phyloP scores from a whole-genome alignment of 768 basidiomycete genomes.

The Strobilomyces confusus region DNA sequence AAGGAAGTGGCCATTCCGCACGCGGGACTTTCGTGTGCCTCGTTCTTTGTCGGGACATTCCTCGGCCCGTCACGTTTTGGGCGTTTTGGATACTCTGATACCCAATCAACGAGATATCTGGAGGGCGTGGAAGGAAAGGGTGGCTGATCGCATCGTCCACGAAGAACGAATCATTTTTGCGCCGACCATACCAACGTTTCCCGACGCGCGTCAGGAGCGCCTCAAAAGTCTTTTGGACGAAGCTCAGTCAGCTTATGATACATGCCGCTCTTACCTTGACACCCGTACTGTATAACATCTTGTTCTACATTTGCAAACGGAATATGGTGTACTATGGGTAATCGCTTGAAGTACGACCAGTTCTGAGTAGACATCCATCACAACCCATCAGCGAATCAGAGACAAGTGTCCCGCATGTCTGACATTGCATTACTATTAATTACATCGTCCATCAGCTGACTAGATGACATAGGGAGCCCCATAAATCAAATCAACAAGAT shows the following conservation, averaged over 20 bases:
- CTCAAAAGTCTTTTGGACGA: conserved; percentile 12
- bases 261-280: neutral
- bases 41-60: conserved; percentile 11
- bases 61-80: conserved; percentile 12
- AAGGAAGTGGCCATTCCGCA: conserved; percentile 14
- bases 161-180: conserved; percentile 10
- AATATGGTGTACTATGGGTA: too few species aligned
- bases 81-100: conserved; percentile 13
- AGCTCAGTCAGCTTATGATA: conserved; percentile 8
- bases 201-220: conserved; percentile 6
- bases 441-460: neutral
- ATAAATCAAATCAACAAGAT: too few species aligned
- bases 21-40: conserved; percentile 14
- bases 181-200: conserved; percentile 15
- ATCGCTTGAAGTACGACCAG: too few species aligned
- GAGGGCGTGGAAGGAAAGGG: conserved; percentile 15
- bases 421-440: too few species aligned
- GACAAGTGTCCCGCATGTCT: too few species aligned
- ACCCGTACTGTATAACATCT: neutral
- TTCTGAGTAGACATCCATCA: too few species aligned
- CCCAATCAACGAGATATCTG: conserved; percentile 16
- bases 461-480: neutral
- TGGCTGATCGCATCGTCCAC: conserved; percentile 16
- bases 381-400: too few species aligned
- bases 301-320: too few species aligned